These are phyloP conservation scores for Hypoxylon cercidicola DNA, from an alignment of 495 filamentous ascomycete species.

Conservation along the genomic window DNA sequence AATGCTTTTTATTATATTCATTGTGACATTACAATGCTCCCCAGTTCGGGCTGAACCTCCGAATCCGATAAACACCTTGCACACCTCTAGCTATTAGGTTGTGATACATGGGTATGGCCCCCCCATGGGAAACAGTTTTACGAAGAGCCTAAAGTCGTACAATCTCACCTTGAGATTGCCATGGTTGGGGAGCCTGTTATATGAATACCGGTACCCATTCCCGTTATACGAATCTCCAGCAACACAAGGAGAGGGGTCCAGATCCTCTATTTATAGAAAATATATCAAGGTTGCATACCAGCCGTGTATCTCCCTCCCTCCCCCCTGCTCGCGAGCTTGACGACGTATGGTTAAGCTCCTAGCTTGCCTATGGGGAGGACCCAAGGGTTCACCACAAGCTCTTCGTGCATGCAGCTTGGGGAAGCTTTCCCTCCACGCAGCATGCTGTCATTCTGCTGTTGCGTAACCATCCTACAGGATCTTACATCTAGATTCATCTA, in stretches of 20 bases:
- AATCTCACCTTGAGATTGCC: constrained; percentile 2
- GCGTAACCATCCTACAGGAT: constrained; percentile 3
- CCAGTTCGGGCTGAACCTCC: constrained; percentile 2
- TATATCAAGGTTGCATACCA: constrained; percentile 13
- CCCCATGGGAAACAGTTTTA: constrained; percentile 25
- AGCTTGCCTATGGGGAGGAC: constrained; percentile 1
- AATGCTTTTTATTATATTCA: neutral
- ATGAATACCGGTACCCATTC: constrained; percentile 11
- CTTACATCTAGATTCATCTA: constrained; percentile 19
- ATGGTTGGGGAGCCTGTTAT: neutral
- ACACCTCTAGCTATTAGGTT: constrained; percentile 1
- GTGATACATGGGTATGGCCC: constrained; percentile 19
- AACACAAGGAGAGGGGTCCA: constrained; percentile 15
- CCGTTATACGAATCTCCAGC: constrained; percentile 2
- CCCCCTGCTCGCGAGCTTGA: neutral
- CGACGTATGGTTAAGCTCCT: neutral
- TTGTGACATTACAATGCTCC: neutral
- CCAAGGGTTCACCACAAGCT: constrained; percentile 11
- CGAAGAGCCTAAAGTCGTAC: constrained; percentile 26
- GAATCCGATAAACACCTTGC: constrained; percentile 15
- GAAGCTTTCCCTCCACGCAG: constrained; percentile 8
- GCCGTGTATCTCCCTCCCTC: constrained; percentile 1
- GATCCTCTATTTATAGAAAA: constrained; percentile 33
- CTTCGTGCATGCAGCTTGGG: constrained; percentile 10
- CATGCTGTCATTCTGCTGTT: constrained; percentile 1